phyloP scores from a whole-genome alignment of 2,329 filamentous ascomycete genomes.

The Davidsoniella eucalypti region DNA sequence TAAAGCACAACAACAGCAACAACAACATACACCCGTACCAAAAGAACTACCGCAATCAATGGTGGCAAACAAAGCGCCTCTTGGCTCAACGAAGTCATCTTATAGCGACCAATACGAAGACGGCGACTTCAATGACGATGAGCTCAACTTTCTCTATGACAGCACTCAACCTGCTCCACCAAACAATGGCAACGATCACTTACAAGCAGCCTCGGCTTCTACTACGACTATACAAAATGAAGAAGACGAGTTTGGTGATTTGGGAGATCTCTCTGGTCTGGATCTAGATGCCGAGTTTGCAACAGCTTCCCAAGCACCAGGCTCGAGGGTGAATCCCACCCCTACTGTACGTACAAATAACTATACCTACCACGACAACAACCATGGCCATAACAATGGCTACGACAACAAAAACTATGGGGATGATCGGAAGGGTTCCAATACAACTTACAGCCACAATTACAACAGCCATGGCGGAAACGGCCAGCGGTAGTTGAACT shows the following conservation, averaged over 20 bases:
- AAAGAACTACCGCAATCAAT: neutral
- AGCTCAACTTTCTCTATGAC: constrained; percentile 23
- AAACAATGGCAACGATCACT: neutral
- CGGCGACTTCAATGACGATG: constrained; percentile 44
- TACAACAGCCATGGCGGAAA: neutral
- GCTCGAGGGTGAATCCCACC: neutral
- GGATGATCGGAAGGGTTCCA: neutral
- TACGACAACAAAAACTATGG: neutral
- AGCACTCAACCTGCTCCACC: constrained; percentile 20
- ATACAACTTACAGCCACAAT: neutral
- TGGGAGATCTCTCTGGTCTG: constrained; percentile 9
- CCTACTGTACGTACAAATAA: constrained; percentile 11
- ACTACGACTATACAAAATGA: neutral
- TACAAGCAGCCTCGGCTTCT: neutral
- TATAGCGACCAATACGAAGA: constrained; percentile 36
- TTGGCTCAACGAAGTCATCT: neutral
- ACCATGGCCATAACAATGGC: neutral
- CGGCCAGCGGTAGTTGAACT: neutral
- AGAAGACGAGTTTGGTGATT: constrained; percentile 8
- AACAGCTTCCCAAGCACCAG: constrained; percentile 7
- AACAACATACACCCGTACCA: neutral
- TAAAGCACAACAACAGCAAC: neutral
- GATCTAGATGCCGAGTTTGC: constrained; percentile 13
- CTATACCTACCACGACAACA: neutral
- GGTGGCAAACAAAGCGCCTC: neutral